Evolutionary conservation across 148 eudicot genomes (phyloP), one percentile per base, ranked within the genome.

Genomic region (Suaeda aralocaspica): DNA sequence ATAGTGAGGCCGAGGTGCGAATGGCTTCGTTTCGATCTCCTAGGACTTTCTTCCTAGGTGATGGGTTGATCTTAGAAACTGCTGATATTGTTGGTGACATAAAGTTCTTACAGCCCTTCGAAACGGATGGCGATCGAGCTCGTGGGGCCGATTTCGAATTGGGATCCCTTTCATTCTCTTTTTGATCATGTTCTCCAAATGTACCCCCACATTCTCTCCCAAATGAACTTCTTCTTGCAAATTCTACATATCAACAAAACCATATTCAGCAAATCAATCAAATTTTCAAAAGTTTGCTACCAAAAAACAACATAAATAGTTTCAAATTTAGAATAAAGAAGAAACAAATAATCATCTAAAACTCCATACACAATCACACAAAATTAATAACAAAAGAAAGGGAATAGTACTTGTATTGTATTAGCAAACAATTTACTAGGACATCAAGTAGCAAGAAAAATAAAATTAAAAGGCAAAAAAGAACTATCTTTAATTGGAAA

Each of bases 41-140:
- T 66, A 94, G 77, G 7, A 85, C 82, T 58, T 87, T 94, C 84
- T 91, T 91, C 77, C 82, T 87, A 0, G 99, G 96, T 6, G 97
- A 94, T 19, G 97, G 84, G 45, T 77, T 87, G 83, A 86, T 72
- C 74, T 94, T 94, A 8, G 96, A 91, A 52, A 88, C 93, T 1
- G 99, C 99, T 62, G 97, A 94, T 25, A 91, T 89, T 5, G 99
- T 94, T 7, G 99, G 97, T 1, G 92, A 57, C 99, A 94, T 94
- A 81, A 94, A 94, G 74, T 85, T 77, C 68, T 87, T 94, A 0
- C 83, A 41, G 9, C 84, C 86, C 67, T 86, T 88, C 2, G 50
- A n/a, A 31, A 76, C 26, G 0, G 82, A 77, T 22, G 88, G 85
- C 33, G 93, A 77, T 29, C 82, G 79, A 22, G 76, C 48, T 75